phyloP scores from a whole-genome alignment of 2,329 filamentous ascomycete species.

The Orbilia javanica region DNA sequence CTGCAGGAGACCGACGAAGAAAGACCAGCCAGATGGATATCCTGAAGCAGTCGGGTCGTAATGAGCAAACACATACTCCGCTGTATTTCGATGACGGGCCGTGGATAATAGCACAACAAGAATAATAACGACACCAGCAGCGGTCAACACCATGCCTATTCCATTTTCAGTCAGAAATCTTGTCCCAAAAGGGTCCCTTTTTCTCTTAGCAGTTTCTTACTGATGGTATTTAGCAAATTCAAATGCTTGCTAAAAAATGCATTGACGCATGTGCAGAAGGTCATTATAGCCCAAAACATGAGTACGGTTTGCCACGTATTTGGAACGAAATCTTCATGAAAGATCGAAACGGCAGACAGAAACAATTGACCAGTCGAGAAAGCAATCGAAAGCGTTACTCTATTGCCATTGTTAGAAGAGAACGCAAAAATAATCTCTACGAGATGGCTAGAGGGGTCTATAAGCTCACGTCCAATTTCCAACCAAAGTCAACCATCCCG shows the following conservation, averaged over 20 bases:
- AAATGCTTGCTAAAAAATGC: slow-evolving; percentile 74
- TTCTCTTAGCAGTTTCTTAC: slow-evolving; percentile 70
- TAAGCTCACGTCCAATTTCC: slow-evolving; percentile 75
- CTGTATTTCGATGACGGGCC: slow-evolving; percentile 72
- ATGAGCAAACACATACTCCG: slow-evolving; percentile 76
- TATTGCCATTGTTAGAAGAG: slow-evolving; percentile 1
- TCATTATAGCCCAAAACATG: slow-evolving; percentile 79
- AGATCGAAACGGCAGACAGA: slow-evolving; percentile 76
- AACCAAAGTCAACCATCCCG: slow-evolving; percentile 78
- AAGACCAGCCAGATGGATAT: slow-evolving; percentile 78
- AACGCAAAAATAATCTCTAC: slow-evolving; percentile 58
- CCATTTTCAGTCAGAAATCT: background rate
- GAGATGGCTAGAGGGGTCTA: slow-evolving; percentile 63
- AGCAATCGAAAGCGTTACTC: slow-evolving; percentile 73
- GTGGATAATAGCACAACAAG: slow-evolving; percentile 72
- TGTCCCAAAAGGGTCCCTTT: background rate
- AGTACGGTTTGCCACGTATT: slow-evolving; percentile 78
- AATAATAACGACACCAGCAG: slow-evolving; percentile 71
- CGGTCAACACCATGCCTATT: slow-evolving; percentile 70
- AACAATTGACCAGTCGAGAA: slow-evolving; percentile 79
- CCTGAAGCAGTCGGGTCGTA: slow-evolving; percentile 76
- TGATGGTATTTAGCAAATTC: slow-evolving; percentile 78
- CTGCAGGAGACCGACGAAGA: slow-evolving; percentile 78
- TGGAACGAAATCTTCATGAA: slow-evolving; percentile 76
- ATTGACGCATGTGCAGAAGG: slow-evolving; percentile 75